Percentiles rank a stretch among this genome's conserved stretches.
These are phyloP conservation scores for Mycena sp. DNA, from an alignment of 1,284 basidiomycete genomes.

Conservation along the genomic window DNA sequence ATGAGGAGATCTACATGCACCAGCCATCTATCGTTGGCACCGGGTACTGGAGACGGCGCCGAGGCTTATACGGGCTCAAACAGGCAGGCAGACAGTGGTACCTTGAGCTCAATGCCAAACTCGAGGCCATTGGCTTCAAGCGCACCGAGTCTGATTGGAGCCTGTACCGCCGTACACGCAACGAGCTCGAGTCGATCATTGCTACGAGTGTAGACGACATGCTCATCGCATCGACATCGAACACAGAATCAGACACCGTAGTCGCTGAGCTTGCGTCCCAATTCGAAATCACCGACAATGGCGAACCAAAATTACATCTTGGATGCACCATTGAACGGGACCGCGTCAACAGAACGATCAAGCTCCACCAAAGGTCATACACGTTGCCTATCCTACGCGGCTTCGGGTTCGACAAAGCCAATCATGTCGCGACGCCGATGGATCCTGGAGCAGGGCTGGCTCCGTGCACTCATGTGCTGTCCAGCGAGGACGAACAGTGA, in stretches of 20 bases:
- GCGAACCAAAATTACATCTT: constrained; percentile 40
- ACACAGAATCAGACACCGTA: constrained; percentile 26
- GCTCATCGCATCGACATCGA: constrained; percentile 26
- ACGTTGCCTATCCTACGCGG: constrained; percentile 39
- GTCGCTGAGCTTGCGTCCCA: constrained; percentile 25
- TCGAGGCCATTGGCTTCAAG: constrained; percentile 30
- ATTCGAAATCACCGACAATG: too few relatives aligned
- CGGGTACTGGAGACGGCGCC: constrained; percentile 24
- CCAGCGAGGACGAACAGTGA: constrained; percentile 20
- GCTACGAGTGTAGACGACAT: too few relatives aligned
- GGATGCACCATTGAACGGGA: constrained; percentile 41
- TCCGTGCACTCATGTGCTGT: too few relatives aligned
- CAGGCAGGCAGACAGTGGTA: constrained; percentile 33
- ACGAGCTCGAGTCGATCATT: constrained; percentile 12
- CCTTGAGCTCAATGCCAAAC: constrained; percentile 7
- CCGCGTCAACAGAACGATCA: constrained; percentile 31
- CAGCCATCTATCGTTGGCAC: constrained; percentile 23
- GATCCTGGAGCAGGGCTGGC: constrained; percentile 13
- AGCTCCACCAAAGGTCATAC: constrained; percentile 42
- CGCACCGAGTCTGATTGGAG: constrained; percentile 32
- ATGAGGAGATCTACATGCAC: constrained; percentile 40
- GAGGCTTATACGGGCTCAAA: constrained; percentile 34
- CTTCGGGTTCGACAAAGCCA: constrained; percentile 37
- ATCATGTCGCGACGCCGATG: constrained; percentile 40
- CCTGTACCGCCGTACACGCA: constrained; percentile 30